Conservation (phyloP, 495 filamentous ascomycete species). For the Hypoxylon crocopeplum region DNA sequence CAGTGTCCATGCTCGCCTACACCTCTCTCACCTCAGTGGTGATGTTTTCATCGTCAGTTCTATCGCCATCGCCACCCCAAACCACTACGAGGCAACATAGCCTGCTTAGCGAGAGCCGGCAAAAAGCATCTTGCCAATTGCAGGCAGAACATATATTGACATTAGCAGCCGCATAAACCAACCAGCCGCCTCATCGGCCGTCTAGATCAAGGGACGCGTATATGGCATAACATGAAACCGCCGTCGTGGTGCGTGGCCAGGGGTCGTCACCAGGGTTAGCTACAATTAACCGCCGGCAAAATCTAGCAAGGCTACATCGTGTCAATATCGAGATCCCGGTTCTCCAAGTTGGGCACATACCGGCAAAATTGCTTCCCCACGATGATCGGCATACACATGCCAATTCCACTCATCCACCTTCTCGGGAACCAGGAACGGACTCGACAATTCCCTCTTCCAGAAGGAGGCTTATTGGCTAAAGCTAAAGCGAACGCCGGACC, state of each 20-base stretch:
- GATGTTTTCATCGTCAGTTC: constrained; percentile 30
- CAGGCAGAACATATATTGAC: constrained; percentile 24
- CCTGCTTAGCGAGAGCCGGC: constrained; percentile 21
- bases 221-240: constrained; percentile 28
- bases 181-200: constrained; percentile 1
- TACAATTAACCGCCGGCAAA: constrained; percentile 37
- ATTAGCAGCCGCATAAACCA: constrained; percentile 22
- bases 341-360: constrained; percentile 17
- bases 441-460: constrained; percentile 19
- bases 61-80: constrained; percentile 27
- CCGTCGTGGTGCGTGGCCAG: constrained; percentile 2
- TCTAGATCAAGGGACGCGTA: constrained; percentile 26
- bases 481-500: not conserved
- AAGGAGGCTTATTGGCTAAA: constrained; percentile 26
- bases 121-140: constrained; percentile 22
- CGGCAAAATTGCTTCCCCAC: constrained; percentile 34
- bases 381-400: constrained; percentile 30
- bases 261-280: constrained; percentile 11
- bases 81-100: constrained; percentile 7
- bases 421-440: constrained; percentile 38
- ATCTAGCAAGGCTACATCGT: constrained; percentile 13
- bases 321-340: constrained; percentile 31
- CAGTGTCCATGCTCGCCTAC: not conserved
- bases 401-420: constrained; percentile 17
- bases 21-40: constrained; percentile 16